Evolutionary conservation across 2,329 filamentous ascomycete genomes (phyloP).

Genomic region (Tricladium varicosporioides): DNA sequence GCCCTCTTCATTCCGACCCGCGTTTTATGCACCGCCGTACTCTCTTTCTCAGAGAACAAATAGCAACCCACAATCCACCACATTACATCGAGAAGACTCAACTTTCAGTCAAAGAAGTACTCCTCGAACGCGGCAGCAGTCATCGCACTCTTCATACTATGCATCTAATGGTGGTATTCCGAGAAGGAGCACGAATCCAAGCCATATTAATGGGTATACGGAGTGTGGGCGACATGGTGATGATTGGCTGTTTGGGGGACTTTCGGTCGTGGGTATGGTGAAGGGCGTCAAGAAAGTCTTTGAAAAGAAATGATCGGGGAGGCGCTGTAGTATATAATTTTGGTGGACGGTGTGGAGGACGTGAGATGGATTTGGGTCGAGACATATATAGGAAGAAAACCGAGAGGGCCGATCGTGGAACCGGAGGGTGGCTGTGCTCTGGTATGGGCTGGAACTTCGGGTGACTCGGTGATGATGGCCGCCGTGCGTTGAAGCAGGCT

Average conservation of each 20-base stretch:
- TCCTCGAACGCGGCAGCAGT: neutral
- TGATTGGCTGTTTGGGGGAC: constrained; percentile 14
- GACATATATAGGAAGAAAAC: no score
- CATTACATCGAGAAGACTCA: neutral
- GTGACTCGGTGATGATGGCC: no score
- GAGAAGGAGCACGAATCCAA: neutral
- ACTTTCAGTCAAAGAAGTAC: neutral
- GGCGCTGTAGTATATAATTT: no score
- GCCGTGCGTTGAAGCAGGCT: no score
- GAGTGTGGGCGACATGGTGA: constrained; percentile 15
- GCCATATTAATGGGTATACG: constrained; percentile 11
- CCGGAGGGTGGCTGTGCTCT: no score
- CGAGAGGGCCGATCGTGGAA: no score
- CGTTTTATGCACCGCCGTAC: neutral
- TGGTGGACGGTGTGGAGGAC: no score
- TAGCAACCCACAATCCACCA: neutral
- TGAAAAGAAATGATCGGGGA: neutral
- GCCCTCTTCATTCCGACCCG: neutral
- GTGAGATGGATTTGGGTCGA: no score
- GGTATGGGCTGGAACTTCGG: no score
- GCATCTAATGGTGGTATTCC: neutral
- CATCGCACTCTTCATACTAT: neutral
- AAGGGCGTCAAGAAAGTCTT: neutral
- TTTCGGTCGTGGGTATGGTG: neutral
- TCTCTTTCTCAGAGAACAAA: neutral